Evolutionary conservation across 2,329 filamentous ascomycete genomes (phyloP), one percentile per base, ranked within the genome.

Genomic region (Claviceps sp.): DNA sequence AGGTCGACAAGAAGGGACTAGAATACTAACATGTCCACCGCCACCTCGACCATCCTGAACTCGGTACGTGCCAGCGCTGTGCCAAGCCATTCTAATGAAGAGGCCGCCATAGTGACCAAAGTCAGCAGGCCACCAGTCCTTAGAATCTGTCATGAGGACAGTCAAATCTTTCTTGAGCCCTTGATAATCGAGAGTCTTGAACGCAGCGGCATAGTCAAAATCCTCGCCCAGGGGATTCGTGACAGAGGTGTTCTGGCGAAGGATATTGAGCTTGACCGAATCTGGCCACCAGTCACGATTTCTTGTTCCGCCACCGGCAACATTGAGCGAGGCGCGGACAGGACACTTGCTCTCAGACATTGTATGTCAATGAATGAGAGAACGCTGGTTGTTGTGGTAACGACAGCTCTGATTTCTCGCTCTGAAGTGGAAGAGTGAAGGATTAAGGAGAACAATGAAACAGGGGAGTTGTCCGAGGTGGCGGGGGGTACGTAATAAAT

Each of bases 71-170:
- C 86, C 86, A 26, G 86, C 79, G 58, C 81, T 82, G 74, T 89
- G 86, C 86, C 86, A 90, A 55, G 84, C 82, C 82, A 89, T 82
- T 53, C 86, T 84, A 63, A 90, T 76, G 67, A 90, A 88, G 30
- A 89, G 76, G 66, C 85, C 85, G 58, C 85, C 85, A 60, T 89
- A 90, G 74, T 88, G 84, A 52, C 85, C 85, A 62, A 85, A 87
- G 64, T 90, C 86, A 37, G 86, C 86, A 1, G 86, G 86, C 86
- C 86, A 90, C 79, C 79, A 88, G 42, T 86, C 81, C 69, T 89
- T 81, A 2, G 84, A 88, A 64, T 87, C 81, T 50, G 85, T 89
- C 82, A 88, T 84, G 61, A 89, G 64, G 18, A 70, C 73, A n/a
- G 71, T 60, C 6, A 90, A 68, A 63, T 90, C 86, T 69, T 85